phyloP scores from a whole-genome alignment of 768 basidiomycete genomes.

The Tricholoma saponaceum region DNA sequence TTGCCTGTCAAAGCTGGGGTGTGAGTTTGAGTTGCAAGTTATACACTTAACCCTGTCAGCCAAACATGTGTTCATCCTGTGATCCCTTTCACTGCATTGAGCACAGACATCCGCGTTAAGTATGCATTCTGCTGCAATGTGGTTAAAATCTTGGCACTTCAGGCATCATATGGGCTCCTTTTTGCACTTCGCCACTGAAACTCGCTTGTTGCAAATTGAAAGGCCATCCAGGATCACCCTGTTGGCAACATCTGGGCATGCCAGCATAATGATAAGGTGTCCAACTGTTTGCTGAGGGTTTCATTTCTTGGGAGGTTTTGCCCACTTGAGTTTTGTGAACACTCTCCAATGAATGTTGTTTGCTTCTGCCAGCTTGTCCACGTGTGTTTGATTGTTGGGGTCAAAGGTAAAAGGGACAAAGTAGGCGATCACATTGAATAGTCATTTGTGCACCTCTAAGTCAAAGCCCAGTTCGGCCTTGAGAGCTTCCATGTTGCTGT shows the following conservation, averaged over 20 bases:
- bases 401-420: background rate
- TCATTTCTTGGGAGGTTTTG: too few species aligned
- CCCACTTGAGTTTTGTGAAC: background rate
- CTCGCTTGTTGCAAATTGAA: too few species aligned
- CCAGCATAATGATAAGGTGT: too few species aligned
- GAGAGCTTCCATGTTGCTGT: background rate
- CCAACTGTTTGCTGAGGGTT: too few species aligned
- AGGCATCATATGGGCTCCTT: too few species aligned
- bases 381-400: background rate
- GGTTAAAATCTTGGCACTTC: too few species aligned
- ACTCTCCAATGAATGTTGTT: background rate
- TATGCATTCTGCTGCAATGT: slow-evolving; percentile 13
- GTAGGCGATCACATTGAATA: background rate
- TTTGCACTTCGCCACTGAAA: too few species aligned
- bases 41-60: too few species aligned
- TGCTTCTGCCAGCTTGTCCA: background rate
- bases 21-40: background rate
- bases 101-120: slow-evolving; percentile 10
- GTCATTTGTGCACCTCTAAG: background rate
- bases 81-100: slow-evolving; percentile 3
- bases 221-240: too few species aligned
- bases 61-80: too few species aligned
- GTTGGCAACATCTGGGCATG: too few species aligned
- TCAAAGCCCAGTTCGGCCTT: background rate
- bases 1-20: slow-evolving; percentile 15